Percentiles rank a stretch among this genome's conserved stretches.
Evolutionary conservation across 78 protist species (phyloP).

Genomic region (Pigoraptor vietnamica): DNA sequence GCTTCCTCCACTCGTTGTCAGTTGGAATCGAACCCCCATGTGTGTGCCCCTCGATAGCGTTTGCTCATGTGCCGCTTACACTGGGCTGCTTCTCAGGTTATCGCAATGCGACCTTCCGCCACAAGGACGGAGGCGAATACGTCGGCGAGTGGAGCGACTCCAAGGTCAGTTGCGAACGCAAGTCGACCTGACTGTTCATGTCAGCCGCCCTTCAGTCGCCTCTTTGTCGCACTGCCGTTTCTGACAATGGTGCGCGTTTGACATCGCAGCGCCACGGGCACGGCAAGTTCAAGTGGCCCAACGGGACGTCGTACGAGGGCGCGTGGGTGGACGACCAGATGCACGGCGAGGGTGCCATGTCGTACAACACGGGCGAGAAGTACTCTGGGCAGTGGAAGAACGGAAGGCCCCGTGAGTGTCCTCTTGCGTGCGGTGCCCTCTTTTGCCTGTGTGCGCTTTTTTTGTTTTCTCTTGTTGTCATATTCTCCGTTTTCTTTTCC

Average conservation of each 20-base stretch:
- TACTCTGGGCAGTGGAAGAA: not conserved
- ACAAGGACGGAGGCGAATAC: not conserved
- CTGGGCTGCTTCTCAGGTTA: not conserved
- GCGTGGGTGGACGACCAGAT: not conserved
- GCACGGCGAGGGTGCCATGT: not conserved
- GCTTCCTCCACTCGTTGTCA: not conserved
- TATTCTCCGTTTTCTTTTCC: no score
- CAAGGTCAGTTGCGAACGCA: not conserved
- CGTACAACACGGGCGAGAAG: not conserved
- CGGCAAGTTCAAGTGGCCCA: not conserved
- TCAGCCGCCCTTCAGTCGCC: no score
- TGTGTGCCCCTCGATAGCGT: not conserved
- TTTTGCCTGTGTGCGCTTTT: not conserved
- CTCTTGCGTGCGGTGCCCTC: not conserved
- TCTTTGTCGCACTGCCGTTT: not conserved
- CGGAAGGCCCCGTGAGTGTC: not conserved
- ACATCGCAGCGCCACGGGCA: not conserved
- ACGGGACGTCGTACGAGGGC: not conserved
- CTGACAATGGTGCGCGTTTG: not conserved
- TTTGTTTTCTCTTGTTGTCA: no score
- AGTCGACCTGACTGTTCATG: no score
- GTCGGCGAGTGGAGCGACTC: not conserved
- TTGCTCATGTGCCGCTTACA: not conserved
- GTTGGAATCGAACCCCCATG: not conserved
- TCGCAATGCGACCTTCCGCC: not conserved